Evolutionary conservation across 257 asterid genomes (phyloP).

Genomic region (Coffea canephora): DNA sequence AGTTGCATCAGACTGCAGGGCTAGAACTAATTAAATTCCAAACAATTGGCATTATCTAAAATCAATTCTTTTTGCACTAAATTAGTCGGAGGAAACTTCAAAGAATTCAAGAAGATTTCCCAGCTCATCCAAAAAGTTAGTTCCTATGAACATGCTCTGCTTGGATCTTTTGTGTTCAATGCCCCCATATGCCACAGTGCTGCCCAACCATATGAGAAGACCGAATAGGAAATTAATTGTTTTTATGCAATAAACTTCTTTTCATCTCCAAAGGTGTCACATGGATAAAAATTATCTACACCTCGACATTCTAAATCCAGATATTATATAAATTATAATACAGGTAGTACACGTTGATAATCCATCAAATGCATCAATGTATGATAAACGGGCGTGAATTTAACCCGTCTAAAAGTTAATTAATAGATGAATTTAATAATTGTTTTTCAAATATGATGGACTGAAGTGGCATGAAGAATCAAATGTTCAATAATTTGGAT

Average conservation of each 20-base stretch:
- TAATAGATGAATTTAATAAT: neutral
- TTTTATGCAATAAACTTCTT: neutral
- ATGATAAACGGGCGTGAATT: too few species aligned
- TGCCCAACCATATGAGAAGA: conserved; percentile 3
- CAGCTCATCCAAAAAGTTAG: conserved; percentile 15
- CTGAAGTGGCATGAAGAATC: neutral
- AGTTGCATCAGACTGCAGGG: neutral
- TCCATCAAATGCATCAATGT: too few species aligned
- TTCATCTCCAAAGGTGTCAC: neutral
- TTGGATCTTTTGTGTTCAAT: conserved; percentile 3
- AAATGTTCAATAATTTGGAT: neutral
- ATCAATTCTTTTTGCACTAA: neutral
- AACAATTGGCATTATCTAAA: neutral
- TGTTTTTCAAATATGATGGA: neutral
- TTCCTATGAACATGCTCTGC: neutral
- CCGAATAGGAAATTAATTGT: neutral
- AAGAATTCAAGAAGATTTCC: conserved; percentile 13
- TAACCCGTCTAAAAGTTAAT: neutral
- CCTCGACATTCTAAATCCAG: too few species aligned
- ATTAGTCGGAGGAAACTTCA: neutral
- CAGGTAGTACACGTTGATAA: too few species aligned
- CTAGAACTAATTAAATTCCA: conserved; percentile 1
- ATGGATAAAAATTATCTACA: neutral
- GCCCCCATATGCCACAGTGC: conserved; percentile 11
- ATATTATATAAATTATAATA: too few species aligned